phyloP scores from a whole-genome alignment of 495 filamentous ascomycete genomes.

The Neurospora sp. region DNA sequence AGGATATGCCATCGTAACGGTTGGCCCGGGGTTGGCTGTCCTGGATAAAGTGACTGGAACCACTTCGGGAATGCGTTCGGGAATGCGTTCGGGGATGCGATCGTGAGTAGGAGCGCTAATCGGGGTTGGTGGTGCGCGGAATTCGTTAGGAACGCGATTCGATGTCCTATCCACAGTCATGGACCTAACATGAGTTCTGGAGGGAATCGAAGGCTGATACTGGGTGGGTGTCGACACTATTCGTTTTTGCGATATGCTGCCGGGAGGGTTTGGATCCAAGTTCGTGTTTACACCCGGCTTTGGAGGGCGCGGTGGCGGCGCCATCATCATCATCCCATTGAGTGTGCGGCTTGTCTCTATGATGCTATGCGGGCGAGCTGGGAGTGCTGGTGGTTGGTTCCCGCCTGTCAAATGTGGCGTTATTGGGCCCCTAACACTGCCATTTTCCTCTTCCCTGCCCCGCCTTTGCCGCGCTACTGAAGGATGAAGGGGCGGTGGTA shows the following conservation, averaged over 20 bases:
- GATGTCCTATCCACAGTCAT: slow-evolving; percentile 38
- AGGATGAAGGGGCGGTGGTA: slow-evolving; percentile 41
- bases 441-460: slow-evolving; percentile 31
- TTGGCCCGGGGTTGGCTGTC: slow-evolving; percentile 13
- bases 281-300: slow-evolving; percentile 30
- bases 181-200: slow-evolving; percentile 38
- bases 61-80: slow-evolving; percentile 15
- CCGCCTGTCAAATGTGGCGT: slow-evolving; percentile 31
- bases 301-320: slow-evolving; percentile 38
- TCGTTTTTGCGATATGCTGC: slow-evolving; percentile 34
- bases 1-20: slow-evolving; percentile 46
- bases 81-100: slow-evolving; percentile 3
- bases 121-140: slow-evolving; percentile 20
- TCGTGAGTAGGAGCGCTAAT: slow-evolving; percentile 13
- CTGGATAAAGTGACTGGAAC: background rate
- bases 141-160: slow-evolving; percentile 25
- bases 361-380: slow-evolving; percentile 39
- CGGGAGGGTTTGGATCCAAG: slow-evolving; percentile 18
- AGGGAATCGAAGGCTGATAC: slow-evolving; percentile 25
- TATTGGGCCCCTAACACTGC: slow-evolving; percentile 16
- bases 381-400: slow-evolving; percentile 47
- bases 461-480: slow-evolving; percentile 30
- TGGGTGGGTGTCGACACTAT: slow-evolving; percentile 41
- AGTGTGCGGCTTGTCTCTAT: slow-evolving; percentile 17
- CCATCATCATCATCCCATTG: slow-evolving; percentile 18